Evolutionary conservation across 257 asterid species (phyloP), one percentile per base, ranked within the genome.

Genomic region (Solanum paucissectum): DNA sequence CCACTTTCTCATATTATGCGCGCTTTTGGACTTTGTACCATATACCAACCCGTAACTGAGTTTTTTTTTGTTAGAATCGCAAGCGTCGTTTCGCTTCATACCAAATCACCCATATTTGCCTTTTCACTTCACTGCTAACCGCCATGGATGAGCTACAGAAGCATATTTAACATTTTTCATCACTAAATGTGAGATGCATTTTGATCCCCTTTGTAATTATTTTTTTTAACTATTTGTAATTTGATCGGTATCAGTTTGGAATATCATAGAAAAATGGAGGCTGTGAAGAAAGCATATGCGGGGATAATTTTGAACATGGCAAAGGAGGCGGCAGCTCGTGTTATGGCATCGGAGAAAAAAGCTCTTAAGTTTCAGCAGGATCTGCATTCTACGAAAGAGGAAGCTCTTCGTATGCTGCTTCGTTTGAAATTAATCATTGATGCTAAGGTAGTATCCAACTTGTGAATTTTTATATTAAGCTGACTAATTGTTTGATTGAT

Each of bases 321-420:
- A 16, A 96, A 92, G 87, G 98, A 96, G 89, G 96, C 98, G 75
- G 98, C 98, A 88, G 94, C 92, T 91, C 94, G 98, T 9, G 95
- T 95, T 9, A 90, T 95, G 94, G 93, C 83, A 84, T 93, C 98
- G 66, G 95, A 96, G 40, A 33, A 89, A 16, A 91, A 92, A 87
- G 89, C 96, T 37, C 92, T 93, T 42, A 87, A 87, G 86, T 89
- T 88, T 83, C 92, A 95, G 92, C 90, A 90, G 88, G 93, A 95
- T 40, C 60, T 95, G 87, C 64, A 83, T 77, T 91, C 89, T 12
- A 88, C 94, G 0, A 95, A 91, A 86, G 94, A 91, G n/a, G 95
- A 91, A 84, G 93, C 98, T 5, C 66, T 93, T 83, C 91, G 89
- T 69, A 89, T 95, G 94, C 92, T 96, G 5, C 90, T 93, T 87